Evolutionary conservation across 2,329 filamentous ascomycete species (phyloP).

Genomic region (Exophiala phaeomuriformis): DNA sequence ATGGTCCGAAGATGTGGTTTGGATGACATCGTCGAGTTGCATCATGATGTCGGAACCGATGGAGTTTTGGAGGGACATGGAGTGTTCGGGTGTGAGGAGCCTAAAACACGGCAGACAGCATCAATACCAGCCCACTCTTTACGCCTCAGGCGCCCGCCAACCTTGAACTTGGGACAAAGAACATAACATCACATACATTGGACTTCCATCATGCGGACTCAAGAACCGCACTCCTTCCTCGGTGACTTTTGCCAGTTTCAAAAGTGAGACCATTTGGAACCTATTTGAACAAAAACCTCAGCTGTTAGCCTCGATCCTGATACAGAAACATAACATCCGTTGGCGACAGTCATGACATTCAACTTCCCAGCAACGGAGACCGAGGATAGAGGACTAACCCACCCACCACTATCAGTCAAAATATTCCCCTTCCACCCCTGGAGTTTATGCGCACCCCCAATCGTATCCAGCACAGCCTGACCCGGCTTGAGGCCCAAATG

Average conservation of each 20-base stretch:
- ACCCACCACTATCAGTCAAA: conserved; percentile 60
- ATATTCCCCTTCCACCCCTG: conserved; percentile 96
- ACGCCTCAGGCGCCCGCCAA: too few relatives aligned
- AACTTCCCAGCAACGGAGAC: not conserved
- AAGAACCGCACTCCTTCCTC: conserved; percentile 93
- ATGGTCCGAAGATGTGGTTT: conserved; percentile 85
- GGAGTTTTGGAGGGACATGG: conserved; percentile 88
- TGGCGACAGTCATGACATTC: too few relatives aligned
- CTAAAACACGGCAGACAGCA: conserved; percentile 30
- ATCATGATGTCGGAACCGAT: conserved; percentile 99
- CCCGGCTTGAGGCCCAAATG: conserved; percentile 92
- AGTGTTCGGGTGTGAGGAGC: conserved; percentile 93
- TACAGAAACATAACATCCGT: not conserved
- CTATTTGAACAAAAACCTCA: conserved; percentile 40
- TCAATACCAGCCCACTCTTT: not conserved
- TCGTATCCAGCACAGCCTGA: conserved; percentile 73
- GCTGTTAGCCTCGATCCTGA: conserved; percentile 24
- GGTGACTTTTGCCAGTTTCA: conserved; percentile 87
- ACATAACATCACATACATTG: conserved; percentile 54
- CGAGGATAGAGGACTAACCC: conserved; percentile 25
- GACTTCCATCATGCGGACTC: conserved; percentile 89
- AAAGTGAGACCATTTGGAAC: conserved; percentile 96
- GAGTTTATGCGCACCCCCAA: conserved; percentile 88
- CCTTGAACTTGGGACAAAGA: too few relatives aligned
- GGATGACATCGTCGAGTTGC: conserved; percentile 97